phyloP scores from a whole-genome alignment of 2,329 filamentous ascomycete genomes.

The Raffaelea deltoideospora region DNA sequence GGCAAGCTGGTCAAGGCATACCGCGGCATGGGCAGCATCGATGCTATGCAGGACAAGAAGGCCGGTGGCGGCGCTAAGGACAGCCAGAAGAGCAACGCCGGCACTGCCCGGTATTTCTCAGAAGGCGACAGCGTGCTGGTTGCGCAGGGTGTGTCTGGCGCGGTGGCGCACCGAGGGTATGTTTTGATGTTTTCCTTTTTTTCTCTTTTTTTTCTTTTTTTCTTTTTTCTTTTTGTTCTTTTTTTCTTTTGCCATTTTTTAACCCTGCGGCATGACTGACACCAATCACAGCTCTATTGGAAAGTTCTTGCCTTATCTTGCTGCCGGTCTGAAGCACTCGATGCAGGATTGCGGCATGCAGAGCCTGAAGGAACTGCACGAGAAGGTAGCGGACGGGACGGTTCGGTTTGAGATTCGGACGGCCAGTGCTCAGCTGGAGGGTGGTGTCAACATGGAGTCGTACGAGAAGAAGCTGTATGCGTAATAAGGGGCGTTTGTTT shows the following conservation, averaged over 20 bases:
- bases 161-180: constrained; percentile 60
- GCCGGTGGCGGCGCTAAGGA: constrained; percentile 60
- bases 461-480: constrained; percentile 99
- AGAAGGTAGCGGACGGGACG: constrained; percentile 55
- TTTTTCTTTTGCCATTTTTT: no score
- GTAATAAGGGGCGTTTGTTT: constrained; percentile 25
- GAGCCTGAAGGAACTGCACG: constrained; percentile 64
- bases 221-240: not conserved
- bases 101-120: constrained; percentile 95
- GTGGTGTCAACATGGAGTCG: constrained; percentile 94
- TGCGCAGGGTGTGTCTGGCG: constrained; percentile 87
- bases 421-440: constrained; percentile 87
- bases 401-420: constrained; percentile 91
- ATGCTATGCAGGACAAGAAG: constrained; percentile 99
- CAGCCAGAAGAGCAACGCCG: constrained; percentile 72
- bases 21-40: constrained; percentile 96
- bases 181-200: constrained; percentile 13
- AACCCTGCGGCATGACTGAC: no score
- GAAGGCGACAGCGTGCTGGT: constrained; percentile 91
- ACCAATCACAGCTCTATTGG: constrained; percentile 52
- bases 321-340: constrained; percentile 91
- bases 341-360: constrained; percentile 87
- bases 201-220: not conserved
- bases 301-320: constrained; percentile 92
- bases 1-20: constrained; percentile 98